Evolutionary conservation across 208 protist genomes (phyloP).

Genomic region (Leishmania guyanensis): DNA sequence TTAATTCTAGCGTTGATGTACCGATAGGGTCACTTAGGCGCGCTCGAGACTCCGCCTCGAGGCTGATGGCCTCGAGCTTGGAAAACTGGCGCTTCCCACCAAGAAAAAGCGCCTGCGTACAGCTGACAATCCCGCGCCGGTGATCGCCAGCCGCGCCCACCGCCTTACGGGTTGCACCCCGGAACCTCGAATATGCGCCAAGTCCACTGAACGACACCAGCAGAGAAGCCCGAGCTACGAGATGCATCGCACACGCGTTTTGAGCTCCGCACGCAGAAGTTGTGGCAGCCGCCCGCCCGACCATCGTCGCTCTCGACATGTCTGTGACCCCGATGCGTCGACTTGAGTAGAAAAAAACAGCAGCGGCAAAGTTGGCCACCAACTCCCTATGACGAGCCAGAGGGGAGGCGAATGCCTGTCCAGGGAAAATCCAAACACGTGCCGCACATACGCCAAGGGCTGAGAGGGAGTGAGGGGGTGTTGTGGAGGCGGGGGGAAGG

Average conservation of each 20-base stretch:
- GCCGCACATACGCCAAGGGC: background rate
- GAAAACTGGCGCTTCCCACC: background rate
- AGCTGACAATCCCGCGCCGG: background rate
- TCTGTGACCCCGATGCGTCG: background rate
- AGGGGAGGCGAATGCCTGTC: background rate
- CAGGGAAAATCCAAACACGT: background rate
- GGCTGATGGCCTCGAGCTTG: background rate
- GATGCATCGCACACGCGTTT: background rate
- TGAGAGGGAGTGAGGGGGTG: background rate
- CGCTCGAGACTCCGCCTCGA: constrained; percentile 3
- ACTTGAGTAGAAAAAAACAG: background rate
- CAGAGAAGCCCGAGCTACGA: background rate
- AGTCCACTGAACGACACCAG: background rate
- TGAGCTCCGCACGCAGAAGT: background rate
- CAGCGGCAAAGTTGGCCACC: too few relatives aligned
- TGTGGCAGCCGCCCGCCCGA: background rate
- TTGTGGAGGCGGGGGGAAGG: background rate
- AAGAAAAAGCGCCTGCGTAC: background rate
- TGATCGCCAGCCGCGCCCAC: background rate
- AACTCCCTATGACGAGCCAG: too few relatives aligned
- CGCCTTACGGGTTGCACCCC: background rate
- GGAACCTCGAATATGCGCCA: background rate
- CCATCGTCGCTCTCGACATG: background rate
- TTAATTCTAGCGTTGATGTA: constrained; percentile 49
- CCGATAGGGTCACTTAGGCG: background rate